Evolutionary conservation across 352 stramenopile genomes (phyloP), one percentile per base, ranked within the genome.

Genomic region (Elongisporangium prolatum): DNA sequence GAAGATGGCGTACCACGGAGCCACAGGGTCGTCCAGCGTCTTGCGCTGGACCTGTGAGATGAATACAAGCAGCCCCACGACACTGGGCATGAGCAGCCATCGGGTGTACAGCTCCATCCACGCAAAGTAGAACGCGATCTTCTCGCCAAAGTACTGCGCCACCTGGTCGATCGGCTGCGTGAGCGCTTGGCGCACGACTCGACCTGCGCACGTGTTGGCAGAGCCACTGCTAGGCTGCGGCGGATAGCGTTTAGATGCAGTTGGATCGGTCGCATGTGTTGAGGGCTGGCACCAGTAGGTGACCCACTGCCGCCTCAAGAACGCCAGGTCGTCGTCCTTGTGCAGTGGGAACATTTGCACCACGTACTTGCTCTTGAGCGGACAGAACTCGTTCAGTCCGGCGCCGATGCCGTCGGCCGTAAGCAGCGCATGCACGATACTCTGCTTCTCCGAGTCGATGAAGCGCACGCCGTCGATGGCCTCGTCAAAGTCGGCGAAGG

Each of bases 81-180:
- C 52, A 50, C 80, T 90, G 2, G 91, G 89, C 9, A 91, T 69
- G 11, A 96, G 50, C 5, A 97, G 82, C 85, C 90, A 96, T 17
- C 74, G 80, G 18, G 91, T 97, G 75, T 97, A 97, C 65, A 96
- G 79, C 57, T 95, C 85, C 64, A 96, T 78, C 80, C 88, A 98
- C 28, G 89, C 91, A 69, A 98, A 98, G 68, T 98, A 97, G 64
- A 96, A 98, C 18, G 88, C 91, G 14, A 97, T 67, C 6, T 84
- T 80, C 56, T 97, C 89, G 17, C 91, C 91, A 60, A 95, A 97
- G 71, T 98, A 98, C 60, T 95, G 75, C 24, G 84, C 83, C 10
- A 97, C 83, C 22, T 86, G 60, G 56, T 97, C 85, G 38, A 97
- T 74, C 3, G 90, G 89, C 68, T 97, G 88, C 3, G 73, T 59